Conservation (phyloP, 2,329 filamentous ascomycete genomes). For the Triangularia verruculosa region DNA sequence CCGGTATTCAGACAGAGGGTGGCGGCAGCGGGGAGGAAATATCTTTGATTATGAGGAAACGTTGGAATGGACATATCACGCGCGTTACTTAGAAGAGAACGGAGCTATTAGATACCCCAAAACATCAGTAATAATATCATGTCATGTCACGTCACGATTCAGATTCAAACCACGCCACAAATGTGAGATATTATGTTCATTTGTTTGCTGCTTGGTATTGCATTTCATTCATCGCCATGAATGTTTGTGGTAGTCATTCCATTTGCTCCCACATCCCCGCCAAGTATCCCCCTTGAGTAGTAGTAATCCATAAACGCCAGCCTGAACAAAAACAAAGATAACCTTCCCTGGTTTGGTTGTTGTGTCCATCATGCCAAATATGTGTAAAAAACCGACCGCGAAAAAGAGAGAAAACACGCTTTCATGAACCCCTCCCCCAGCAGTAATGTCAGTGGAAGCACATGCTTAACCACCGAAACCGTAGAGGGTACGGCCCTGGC, state of each 20-base stretch:
- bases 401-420: background rate
- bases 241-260: constrained; percentile 3
- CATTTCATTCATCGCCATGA: background rate
- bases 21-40: constrained; percentile 86
- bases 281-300: background rate
- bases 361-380: constrained; percentile 10
- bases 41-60: constrained; percentile 60
- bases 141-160: background rate
- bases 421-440: background rate
- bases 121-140: background rate
- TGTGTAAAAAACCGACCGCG: background rate
- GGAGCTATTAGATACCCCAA: background rate
- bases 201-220: background rate
- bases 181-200: background rate
- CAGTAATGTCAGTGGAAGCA: background rate
- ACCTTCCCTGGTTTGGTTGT: background rate
- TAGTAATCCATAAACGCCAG: constrained; percentile 16
- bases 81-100: background rate
- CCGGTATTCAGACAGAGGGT: constrained; percentile 82
- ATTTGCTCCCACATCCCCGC: constrained; percentile 14
- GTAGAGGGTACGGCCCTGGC: constrained; percentile 65
- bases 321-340: constrained; percentile 12
- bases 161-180: background rate
- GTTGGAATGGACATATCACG: background rate
- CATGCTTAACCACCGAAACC: constrained; percentile 62